phyloP scores from a whole-genome alignment of 805 yeast genomes.

The Clavispora phyllophila region DNA sequence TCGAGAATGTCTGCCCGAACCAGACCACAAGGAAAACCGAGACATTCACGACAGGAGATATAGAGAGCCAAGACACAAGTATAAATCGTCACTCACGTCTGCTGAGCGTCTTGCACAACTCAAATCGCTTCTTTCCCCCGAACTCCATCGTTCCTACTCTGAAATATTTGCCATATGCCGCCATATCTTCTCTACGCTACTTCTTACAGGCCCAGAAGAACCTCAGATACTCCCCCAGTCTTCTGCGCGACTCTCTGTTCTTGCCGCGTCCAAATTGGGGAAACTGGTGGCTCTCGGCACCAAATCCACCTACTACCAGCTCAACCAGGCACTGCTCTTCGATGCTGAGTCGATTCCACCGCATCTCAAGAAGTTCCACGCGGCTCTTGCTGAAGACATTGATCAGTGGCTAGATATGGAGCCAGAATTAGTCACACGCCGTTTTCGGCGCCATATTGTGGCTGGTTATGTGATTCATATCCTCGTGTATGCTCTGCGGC shows the following conservation, averaged over 20 bases:
- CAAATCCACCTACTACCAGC: conserved; percentile 28
- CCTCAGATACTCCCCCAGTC: too few species aligned
- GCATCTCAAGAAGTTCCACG: conserved; percentile 17
- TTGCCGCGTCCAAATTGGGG: conserved; percentile 27
- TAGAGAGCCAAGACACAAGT: too few species aligned
- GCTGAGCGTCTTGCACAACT: conserved; percentile 21
- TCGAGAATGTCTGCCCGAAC: neutral
- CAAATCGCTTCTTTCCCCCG: conserved; percentile 22
- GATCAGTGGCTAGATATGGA: conserved; percentile 35
- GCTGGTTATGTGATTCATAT: conserved; percentile 33
- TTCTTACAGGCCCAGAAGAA: too few species aligned
- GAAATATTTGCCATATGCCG: conserved; percentile 30
- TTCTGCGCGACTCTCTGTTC: conserved; percentile 17
- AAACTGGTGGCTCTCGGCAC: conserved; percentile 30
- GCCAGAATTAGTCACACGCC: conserved; percentile 19
- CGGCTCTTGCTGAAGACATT: conserved; percentile 27
- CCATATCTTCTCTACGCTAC: conserved; percentile 15
- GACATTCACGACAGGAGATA: too few species aligned
- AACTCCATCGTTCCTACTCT: conserved; percentile 22
- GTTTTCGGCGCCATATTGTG: conserved; percentile 21
- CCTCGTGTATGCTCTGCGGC: conserved; percentile 30
- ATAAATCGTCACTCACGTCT: conserved; percentile 4
- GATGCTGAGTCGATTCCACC: conserved; percentile 23
- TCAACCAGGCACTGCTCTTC: conserved; percentile 25
- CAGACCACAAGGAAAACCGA: neutral